A percentile compares a stretch with the other conserved stretches of the same genome.
Evolutionary conservation across 1,284 basidiomycete species (phyloP).

Genomic region (Gymnopus androsaceus): DNA sequence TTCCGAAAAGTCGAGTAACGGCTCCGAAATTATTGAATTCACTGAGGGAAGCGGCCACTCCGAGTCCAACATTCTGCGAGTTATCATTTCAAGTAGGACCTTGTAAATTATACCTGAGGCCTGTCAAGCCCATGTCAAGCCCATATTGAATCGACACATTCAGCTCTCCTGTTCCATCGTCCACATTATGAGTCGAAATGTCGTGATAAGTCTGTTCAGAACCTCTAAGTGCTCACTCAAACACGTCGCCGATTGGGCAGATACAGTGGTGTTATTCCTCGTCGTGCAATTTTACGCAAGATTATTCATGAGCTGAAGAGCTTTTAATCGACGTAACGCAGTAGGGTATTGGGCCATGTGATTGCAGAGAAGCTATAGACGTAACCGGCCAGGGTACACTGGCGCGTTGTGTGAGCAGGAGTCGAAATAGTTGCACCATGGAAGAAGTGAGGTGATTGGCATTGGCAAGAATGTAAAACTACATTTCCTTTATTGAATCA

Average conservation of each 20-base stretch:
- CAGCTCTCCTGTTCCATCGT: constrained; percentile 37
- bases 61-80: constrained; percentile 40
- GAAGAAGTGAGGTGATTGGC: too few species aligned
- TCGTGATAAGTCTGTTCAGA: constrained; percentile 37
- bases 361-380: background rate
- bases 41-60: constrained; percentile 38
- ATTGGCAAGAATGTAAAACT: too few species aligned
- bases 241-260: background rate
- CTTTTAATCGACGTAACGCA: background rate
- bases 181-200: constrained; percentile 39
- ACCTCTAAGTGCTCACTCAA: background rate
- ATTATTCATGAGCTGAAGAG: too few species aligned
- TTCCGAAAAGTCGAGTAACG: constrained; percentile 3
- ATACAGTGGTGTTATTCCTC: background rate
- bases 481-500: too few species aligned
- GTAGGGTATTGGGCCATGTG: background rate
- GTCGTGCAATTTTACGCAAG: background rate
- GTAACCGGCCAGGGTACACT: background rate
- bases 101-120: constrained; percentile 25
- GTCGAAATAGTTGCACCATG: too few species aligned
- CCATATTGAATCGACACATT: constrained; percentile 40
- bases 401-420: too few species aligned
- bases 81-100: background rate
- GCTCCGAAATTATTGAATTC: constrained; percentile 41
- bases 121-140: too few species aligned